Base-by-base conservation (phyloP, 2,329 filamentous ascomycete genomes). In the Hymenoscyphus scutula region DNA sequence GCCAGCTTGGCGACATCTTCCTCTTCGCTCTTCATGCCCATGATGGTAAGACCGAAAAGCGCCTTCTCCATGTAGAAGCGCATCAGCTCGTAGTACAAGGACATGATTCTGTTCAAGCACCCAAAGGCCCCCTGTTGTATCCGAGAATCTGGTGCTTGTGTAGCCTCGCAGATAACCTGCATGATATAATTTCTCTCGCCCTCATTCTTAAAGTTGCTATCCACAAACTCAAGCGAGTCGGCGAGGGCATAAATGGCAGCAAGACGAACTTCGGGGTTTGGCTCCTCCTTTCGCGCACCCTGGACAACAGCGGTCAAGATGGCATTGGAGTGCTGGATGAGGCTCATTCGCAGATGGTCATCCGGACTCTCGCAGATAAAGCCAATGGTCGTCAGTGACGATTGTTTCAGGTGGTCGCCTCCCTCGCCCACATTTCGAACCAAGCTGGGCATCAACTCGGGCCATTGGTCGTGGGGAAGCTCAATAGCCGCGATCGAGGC, bases 31-130 rank as follows among this genome's bases (percentile, higher is more conserved):
- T 97, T 97, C 95, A 99, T 99, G 70, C 95, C 95, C 76, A 97
- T 88, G 67, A 99, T 97, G 45, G 95, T 99, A 48, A 99, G 84
- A 63, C 95, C 95, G 72, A 99, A 99, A 53, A 99, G 84, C 38
- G 95, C 95, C 86, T 98, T 98, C 83, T 99, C 95, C 95, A 99
- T 99, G 82, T 99, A 99, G 80, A 97, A 99, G 73, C 93, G 89
- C 95, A 99, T 99, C 81, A 97, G 96, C 74, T 99, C 95, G 77
- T 99, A 99, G 83, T 99, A 99, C 67, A 97, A 85, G 65, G 85
- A 91, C 95, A 99, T 99, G 77, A 99, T 98, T 73, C 95, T 88
- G 84, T 99, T 99, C 70, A 99, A 81, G 77, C 95, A 98, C 72
- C 95, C 95, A 76, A 97, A 99, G 53, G 95, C 91, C 65, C 92